Evolutionary conservation across 108 stramenopile species (phyloP).

Genomic region (Cafeteria roenbergensis): DNA sequence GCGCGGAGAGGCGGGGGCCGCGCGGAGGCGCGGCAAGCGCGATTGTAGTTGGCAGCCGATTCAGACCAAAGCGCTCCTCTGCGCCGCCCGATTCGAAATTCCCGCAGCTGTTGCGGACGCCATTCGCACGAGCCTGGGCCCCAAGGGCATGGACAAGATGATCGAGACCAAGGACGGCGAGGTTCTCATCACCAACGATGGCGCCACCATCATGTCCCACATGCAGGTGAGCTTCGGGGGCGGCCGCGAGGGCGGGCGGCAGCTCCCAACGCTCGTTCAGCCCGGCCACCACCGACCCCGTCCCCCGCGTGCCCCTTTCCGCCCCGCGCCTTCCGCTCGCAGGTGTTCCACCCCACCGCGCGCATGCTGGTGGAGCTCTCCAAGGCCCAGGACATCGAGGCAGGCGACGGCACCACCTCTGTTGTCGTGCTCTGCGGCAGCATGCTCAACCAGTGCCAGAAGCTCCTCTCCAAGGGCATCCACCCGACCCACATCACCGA

Average conservation of each 20-base stretch:
- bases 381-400: slow-evolving; percentile 96
- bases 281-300: no score
- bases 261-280: no score
- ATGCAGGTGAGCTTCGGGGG: slow-evolving; percentile 74
- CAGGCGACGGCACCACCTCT: slow-evolving; percentile 52
- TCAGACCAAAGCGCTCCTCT: no score
- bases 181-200: slow-evolving; percentile 92
- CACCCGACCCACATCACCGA: slow-evolving; percentile 88
- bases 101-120: slow-evolving; percentile 81
- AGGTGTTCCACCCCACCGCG: slow-evolving; percentile 86
- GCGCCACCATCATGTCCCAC: slow-evolving; percentile 87
- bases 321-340: no score
- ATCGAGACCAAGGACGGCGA: slow-evolving; percentile 51
- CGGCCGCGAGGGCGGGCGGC: no score
- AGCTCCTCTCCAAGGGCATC: slow-evolving; percentile 51
- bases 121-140: slow-evolving; percentile 85
- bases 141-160: slow-evolving; percentile 98
- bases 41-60: no score
- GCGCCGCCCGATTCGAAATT: no score
- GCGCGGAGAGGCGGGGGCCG: no score
- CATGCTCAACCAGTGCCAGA: slow-evolving; percentile 69
- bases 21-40: no score
- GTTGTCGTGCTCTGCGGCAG: slow-evolving; percentile 95
- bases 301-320: no score
- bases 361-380: slow-evolving; percentile 94